Evolutionary conservation across 495 filamentous ascomycete genomes (phyloP), one percentile per base, ranked within the genome.

Genomic region (Aspergillus sclerotioniger): DNA sequence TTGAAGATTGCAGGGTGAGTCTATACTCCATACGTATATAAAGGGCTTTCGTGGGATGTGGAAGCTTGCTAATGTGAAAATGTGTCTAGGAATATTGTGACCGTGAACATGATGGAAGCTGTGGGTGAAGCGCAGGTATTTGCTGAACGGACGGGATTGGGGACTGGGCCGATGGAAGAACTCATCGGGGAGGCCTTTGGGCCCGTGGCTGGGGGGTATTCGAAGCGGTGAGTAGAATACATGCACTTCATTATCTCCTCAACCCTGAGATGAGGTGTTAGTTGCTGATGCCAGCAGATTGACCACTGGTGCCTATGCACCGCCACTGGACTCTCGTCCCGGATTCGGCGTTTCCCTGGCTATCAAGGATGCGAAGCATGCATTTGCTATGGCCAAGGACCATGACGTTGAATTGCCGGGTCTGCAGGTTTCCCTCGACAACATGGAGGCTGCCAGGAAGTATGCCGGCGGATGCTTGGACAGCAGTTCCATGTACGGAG

Each of bases 111-210:
- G 61, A 78, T 78, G 79, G 77, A 81, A 65, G 69, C 77, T 1
- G 76, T 82, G 39, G 75, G 75, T 6, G 81, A 83, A 63, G 75
- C 78, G 1, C 80, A 83, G 57, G 78, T 82, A 20, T 79, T 83
- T 58, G 80, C 80, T 17, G 80, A 82, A 62, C 79, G 79, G 62
- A 77, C 77, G 1, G 80, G 79, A 1, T 71, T 84, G 6, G 80
- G 80, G n/a, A 73, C 74, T 1, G 69, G 64, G 15, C 68, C 72
- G 8, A 76, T 83, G 67, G 79, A 83, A 50, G 70, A 73, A 54
- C 67, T 83, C 49, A 79, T 83, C 41, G 71, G 72, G 3, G 75
- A 81, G 44, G 79, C 76, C 3, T 83, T 82, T 62, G 81, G 80
- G 8, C 66, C 76, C 37, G 75, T 81, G 31, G 74, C 75, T 6